phyloP scores from a whole-genome alignment of 1,284 basidiomycete species.

The Uromyces viciae-fabae region DNA sequence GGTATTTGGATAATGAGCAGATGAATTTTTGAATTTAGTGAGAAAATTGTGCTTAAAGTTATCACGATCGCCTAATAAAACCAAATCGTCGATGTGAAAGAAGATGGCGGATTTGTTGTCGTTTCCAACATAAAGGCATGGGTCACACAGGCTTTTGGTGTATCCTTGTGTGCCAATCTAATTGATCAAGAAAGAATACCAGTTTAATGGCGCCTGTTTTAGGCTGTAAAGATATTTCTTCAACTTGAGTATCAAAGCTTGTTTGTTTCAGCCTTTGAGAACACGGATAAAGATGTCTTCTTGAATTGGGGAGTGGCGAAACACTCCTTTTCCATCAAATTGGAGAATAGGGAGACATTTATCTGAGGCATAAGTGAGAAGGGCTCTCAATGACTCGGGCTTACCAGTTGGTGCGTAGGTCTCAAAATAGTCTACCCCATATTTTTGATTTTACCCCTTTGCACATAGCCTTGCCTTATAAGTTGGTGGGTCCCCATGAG shows the following conservation, averaged over 20 bases:
- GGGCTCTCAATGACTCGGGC: neutral
- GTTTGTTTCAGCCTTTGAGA: neutral
- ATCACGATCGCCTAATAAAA: too few relatives aligned
- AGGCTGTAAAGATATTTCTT: neutral
- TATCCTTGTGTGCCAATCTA: neutral
- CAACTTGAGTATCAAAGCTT: neutral
- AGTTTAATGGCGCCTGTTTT: neutral
- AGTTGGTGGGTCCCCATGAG: neutral
- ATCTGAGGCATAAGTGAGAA: neutral
- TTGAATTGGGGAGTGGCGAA: neutral
- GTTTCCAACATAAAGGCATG: neutral
- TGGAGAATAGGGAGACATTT: neutral
- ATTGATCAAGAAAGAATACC: neutral
- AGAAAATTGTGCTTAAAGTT: too few relatives aligned
- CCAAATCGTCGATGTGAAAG: neutral
- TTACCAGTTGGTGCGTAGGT: neutral
- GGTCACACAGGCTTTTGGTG: neutral
- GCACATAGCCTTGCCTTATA: neutral
- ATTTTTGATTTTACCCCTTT: neutral
- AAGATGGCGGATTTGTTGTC: neutral
- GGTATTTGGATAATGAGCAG: too few relatives aligned
- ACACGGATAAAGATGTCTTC: neutral
- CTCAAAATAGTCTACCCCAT: neutral
- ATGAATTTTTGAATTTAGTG: too few relatives aligned
- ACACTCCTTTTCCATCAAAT: neutral